Evolutionary conservation across 2,329 filamentous ascomycete genomes (phyloP), one percentile per base, ranked within the genome.

Genomic region (Ceratocystis variospora): DNA sequence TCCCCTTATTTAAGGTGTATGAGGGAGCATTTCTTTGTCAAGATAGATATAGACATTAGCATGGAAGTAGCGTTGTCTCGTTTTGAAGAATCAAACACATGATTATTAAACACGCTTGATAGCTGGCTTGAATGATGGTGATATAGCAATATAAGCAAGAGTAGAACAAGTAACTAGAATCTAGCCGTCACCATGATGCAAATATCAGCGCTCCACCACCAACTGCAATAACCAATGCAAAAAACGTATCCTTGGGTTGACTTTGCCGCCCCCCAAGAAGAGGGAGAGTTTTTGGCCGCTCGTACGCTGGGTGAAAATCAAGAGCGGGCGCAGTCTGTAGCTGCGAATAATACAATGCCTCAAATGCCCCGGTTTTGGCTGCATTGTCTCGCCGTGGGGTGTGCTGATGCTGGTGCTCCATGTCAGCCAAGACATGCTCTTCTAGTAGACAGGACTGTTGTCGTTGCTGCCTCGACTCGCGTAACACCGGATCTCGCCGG

Each of bases 141-240:
- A 55, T 37, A 37, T 10, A 12, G 45, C 15, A 19, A 19, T 15
- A 19, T 17, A n/a, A 46, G 15, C 15, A 46, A 12, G 45, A 48
- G 45, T 19, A 19, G 45, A 55, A 31, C 22, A 25, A 55, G 5
- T 10, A 50, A 50, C 22, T 19, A 28, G 3, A 65, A 25, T 33
- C 19, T 37, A 19, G 15, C 37, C 5, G 8, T 62, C 31, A 65
- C 62, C 53, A 62, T 28, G 55, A 48, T 19, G 62, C 53, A 67
- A 48, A 67, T 25, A 37, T 53, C 45, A 62, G 62, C 17, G 62
- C 66, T 25, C 50, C 57, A 8, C 53, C 62, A 19, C 62, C 50
- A 12, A 67, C 62, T 15, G 55, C 55, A 50, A 64, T 65, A n/a
- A 67, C 66, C 15, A 64, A 28, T 1, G 37, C 37, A 1, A 67